A percentile compares a stretch with the other conserved stretches of the same genome.
Evolutionary conservation across 257 asterid species (phyloP).

Genomic region (Solanum arcanum): DNA sequence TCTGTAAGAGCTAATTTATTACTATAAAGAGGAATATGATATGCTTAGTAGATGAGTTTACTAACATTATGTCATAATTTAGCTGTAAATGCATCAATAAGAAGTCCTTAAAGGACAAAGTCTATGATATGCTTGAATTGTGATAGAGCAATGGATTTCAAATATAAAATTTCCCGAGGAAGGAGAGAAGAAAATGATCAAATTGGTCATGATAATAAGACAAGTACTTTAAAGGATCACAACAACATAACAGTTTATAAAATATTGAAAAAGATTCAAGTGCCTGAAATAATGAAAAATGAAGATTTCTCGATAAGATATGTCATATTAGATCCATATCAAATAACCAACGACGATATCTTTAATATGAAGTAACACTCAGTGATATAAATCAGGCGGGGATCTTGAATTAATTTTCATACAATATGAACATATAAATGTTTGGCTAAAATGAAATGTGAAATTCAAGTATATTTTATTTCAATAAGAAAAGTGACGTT

Average conservation of each 20-base stretch:
- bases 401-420: neutral
- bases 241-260: neutral
- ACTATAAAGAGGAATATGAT: too few species aligned
- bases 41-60: neutral
- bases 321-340: neutral
- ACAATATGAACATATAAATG: neutral
- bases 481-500: neutral
- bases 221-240: neutral
- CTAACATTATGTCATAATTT: neutral
- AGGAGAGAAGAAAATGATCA: too few species aligned
- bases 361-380: neutral
- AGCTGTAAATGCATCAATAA: neutral
- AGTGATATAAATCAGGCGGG: neutral
- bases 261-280: too few species aligned
- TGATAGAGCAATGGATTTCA: neutral
- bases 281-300: neutral
- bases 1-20: too few species aligned
- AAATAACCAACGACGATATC: neutral
- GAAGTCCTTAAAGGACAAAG: neutral
- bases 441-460: neutral
- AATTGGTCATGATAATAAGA: neutral
- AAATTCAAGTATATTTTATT: neutral
- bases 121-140: too few species aligned
- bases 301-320: neutral
- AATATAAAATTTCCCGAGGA: neutral